Percentiles rank a stretch among this genome's conserved stretches.
phyloP scores from a whole-genome alignment of 2,329 filamentous ascomycete species.

The Plenodomus lindquistii region DNA sequence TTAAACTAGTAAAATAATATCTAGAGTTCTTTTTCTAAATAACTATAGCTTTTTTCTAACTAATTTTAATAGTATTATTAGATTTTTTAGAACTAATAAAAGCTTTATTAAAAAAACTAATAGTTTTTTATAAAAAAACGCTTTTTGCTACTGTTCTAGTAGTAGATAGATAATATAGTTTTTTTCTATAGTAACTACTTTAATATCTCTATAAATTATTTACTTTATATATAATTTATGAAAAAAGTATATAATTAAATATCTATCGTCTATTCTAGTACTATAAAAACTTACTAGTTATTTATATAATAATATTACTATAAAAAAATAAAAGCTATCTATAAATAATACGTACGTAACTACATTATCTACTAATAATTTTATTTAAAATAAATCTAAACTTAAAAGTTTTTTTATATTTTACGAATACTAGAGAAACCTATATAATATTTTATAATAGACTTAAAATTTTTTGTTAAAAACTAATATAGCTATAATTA shows the following conservation, averaged over 20 bases:
- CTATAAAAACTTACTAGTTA: conserved; percentile 1
- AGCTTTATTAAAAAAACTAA: not conserved
- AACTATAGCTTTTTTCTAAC: no score
- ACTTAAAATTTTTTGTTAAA: not conserved
- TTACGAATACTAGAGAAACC: not conserved
- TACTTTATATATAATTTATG: not conserved
- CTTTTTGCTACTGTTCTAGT: not conserved
- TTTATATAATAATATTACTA: conserved; percentile 1
- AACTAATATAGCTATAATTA: not conserved
- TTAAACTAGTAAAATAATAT: no score
- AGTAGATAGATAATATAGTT: conserved; percentile 1
- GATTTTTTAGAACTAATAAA: no score
- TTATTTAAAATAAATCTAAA: not conserved
- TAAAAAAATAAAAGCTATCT: not conserved
- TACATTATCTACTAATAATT: not conserved
- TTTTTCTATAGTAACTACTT: not conserved
- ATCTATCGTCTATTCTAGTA: not conserved
- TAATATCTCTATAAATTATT: not conserved
- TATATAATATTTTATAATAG: conserved; percentile 1
- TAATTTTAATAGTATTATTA: no score
- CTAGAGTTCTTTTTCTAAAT: no score
- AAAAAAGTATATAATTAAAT: not conserved
- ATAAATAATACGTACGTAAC: not conserved
- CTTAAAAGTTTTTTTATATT: not conserved
- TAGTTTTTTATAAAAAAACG: not conserved